Conservation (phyloP, 306 rosid species). For the Trifolium dubium region DNA sequence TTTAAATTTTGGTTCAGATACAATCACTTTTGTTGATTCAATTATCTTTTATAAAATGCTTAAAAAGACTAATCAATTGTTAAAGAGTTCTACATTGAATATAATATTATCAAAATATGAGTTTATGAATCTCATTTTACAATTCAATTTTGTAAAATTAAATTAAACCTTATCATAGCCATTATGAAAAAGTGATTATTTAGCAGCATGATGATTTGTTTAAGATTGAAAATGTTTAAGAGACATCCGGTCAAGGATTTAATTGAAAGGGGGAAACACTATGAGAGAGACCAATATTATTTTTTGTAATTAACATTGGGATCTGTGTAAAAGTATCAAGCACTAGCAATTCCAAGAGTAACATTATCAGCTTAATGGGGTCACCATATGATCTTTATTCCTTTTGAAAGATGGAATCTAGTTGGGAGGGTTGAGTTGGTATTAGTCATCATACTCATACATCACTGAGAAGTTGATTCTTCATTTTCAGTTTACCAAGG, state of each 20-base stretch:
- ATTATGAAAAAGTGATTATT: not conserved
- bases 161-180: not conserved
- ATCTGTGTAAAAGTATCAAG: conserved; percentile 47
- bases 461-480: not conserved
- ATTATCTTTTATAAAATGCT: too few species aligned
- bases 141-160: too few species aligned
- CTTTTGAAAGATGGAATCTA: conserved; percentile 51
- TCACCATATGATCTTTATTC: conserved; percentile 48
- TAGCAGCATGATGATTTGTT: conserved; percentile 6
- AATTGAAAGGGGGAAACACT: conserved; percentile 38
- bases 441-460: not conserved
- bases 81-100: too few species aligned
- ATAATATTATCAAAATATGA: too few species aligned
- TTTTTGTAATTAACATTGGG: conserved; percentile 47
- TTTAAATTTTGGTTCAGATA: too few species aligned
- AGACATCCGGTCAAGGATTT: conserved; percentile 40
- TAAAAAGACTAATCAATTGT: too few species aligned
- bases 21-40: too few species aligned
- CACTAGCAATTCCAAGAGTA: conserved; percentile 35
- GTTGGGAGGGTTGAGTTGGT: conserved; percentile 46
- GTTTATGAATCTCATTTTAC: too few species aligned
- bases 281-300: conserved; percentile 32
- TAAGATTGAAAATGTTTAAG: conserved; percentile 20
- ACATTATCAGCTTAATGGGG: conserved; percentile 48
- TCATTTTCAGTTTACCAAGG: not conserved